These are phyloP conservation scores for Bidens hawaiensis DNA, from an alignment of 140 eudicot species.

Conservation along the genomic window DNA sequence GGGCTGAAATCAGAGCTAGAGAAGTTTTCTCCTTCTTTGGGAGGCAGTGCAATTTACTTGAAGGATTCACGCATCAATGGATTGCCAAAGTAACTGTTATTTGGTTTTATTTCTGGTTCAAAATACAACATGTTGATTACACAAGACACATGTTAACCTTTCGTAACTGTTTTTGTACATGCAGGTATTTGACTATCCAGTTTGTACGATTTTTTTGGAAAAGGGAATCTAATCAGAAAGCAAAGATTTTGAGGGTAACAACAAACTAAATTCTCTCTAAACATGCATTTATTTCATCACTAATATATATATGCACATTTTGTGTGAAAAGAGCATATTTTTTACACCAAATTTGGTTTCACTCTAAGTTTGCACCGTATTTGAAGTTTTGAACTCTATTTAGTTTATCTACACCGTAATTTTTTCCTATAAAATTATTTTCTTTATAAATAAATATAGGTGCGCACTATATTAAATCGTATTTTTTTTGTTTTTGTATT, in stretches of 20 bases:
- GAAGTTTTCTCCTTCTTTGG: slow-evolving; percentile 89
- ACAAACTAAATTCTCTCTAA: not conserved
- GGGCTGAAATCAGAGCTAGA: slow-evolving; percentile 91
- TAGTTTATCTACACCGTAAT: not conserved
- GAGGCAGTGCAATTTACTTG: slow-evolving; percentile 81
- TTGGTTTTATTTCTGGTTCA: not conserved
- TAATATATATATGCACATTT: not conserved
- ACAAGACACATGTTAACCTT: not conserved
- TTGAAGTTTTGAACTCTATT: not conserved
- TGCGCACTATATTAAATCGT: not conserved
- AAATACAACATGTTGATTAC: not conserved
- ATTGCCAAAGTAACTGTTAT: slow-evolving; percentile 67
- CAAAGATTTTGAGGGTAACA: slow-evolving; percentile 93
- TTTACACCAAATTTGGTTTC: not conserved
- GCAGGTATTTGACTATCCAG: slow-evolving; percentile 86
- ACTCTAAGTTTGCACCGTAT: not conserved
- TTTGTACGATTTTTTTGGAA: slow-evolving; percentile 98
- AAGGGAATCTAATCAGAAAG: slow-evolving; percentile 97
- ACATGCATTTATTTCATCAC: not conserved
- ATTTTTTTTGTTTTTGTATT: not conserved
- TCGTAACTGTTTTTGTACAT: slow-evolving; percentile 6
- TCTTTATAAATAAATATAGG: not conserved
- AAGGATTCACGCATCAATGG: slow-evolving; percentile 92
- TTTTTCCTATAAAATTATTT: not conserved
- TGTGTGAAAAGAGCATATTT: not conserved